Evolutionary conservation across 352 stramenopile species (phyloP).

Genomic region (Pythium myriotylum): DNA sequence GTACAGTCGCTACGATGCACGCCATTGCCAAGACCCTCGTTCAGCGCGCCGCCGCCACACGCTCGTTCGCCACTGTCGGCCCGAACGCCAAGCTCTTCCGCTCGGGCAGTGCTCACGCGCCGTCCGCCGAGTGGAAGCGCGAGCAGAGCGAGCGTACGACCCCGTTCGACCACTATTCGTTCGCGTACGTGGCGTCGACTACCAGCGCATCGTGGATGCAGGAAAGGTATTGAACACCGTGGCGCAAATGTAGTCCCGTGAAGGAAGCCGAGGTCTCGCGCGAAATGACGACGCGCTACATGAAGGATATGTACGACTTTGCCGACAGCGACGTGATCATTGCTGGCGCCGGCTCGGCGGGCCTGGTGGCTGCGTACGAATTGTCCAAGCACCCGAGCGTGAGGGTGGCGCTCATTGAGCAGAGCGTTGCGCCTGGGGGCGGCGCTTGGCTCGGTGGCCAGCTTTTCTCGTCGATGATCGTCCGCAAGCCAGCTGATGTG

Average conservation of each 20-base stretch:
- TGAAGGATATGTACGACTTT: slow-evolving; percentile 80
- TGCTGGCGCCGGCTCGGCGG: slow-evolving; percentile 56
- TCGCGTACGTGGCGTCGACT: slow-evolving; percentile 44
- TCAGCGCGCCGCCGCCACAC: slow-evolving; percentile 21
- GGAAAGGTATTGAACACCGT: background rate
- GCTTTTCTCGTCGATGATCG: slow-evolving; percentile 71
- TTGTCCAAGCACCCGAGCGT: slow-evolving; percentile 63
- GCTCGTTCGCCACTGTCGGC: slow-evolving; percentile 53
- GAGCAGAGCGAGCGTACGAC: slow-evolving; percentile 45
- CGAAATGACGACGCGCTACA: slow-evolving; percentile 74
- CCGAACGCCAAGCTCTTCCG: slow-evolving; percentile 46
- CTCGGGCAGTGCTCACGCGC: slow-evolving; percentile 42
- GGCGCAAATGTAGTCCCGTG: slow-evolving; percentile 37
- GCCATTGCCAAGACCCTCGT: slow-evolving; percentile 42
- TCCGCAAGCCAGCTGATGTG: slow-evolving; percentile 61
- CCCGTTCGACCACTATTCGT: slow-evolving; percentile 59
- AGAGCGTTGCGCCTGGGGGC: slow-evolving; percentile 56
- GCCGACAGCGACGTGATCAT: slow-evolving; percentile 72
- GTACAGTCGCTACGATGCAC: slow-evolving; percentile 30
- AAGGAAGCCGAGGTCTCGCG: slow-evolving; percentile 68
- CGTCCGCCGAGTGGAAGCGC: slow-evolving; percentile 52
- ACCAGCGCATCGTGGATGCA: too few species aligned
- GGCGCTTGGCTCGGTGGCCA: slow-evolving; percentile 65
- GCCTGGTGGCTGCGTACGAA: slow-evolving; percentile 61
- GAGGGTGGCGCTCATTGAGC: slow-evolving; percentile 63